Base-by-base conservation (phyloP, 129 eudicot genomes). In the Sambucus nigra region DNA sequence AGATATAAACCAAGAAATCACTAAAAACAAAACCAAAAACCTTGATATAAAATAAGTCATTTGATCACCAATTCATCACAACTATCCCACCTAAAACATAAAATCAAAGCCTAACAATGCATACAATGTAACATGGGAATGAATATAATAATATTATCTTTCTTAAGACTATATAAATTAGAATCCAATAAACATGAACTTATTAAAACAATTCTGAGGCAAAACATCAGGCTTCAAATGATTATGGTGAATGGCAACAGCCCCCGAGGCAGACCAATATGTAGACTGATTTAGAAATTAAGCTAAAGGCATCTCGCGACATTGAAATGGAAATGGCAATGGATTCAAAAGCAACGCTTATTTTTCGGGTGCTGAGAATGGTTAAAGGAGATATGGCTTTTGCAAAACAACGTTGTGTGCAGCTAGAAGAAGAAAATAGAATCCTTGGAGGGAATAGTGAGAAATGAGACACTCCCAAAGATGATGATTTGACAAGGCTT, bases 281-380 rank as follows among this genome's bases (percentile, higher is more conserved):
- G 47, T 77, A 77, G 29, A 64, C 83, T 40, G 92, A 81, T 64
- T 52, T 69, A 19, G 94, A 89, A 63, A 89, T 70, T 32, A 95
- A 89, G 71, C 48, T 89, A 74, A 86, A 89, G 77, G 97, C 97
- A 66, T 89, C 97, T 71, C 88, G 97, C 67, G 95, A 89, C 83
- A 95, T 89, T 84, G 84, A 89, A 95, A 95, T 89, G 67, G 82
- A 93, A 22, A 84, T 84, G 95, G 97, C 97, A 22, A 89, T 77
- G 88, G 95, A 95, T 61, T 95, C 97, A 42, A 89, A 89, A 81
- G 92, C 95, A 50, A 89, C 84, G 70, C 81, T 89, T 29, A 81
- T 89, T 25, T 76, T 89, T 25, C 74, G 97, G 29, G 97, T 84
- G 83, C 83, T 89, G 72, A 89, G 84, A 67, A 89, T 95, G 2